phyloP scores from a whole-genome alignment of 768 basidiomycete genomes.

The Hericium rajendrae region DNA sequence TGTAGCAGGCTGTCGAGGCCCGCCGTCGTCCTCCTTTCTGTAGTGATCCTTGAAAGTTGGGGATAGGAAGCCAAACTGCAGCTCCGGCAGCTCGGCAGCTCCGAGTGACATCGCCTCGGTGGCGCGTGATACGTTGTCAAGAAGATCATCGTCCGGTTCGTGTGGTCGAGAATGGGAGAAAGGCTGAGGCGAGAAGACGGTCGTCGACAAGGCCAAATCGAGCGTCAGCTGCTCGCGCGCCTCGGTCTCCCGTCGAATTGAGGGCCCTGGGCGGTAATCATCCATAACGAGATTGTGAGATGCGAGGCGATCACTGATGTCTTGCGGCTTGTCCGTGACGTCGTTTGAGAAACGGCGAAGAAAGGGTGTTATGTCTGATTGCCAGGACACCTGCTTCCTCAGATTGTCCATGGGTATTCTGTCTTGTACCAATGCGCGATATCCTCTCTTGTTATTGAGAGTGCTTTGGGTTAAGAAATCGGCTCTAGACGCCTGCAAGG shows the following conservation, averaged over 20 bases:
- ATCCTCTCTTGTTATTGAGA: slow-evolving; percentile 43
- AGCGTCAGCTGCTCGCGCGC: slow-evolving; percentile 53
- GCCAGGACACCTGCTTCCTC: slow-evolving; percentile 39
- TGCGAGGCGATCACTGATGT: slow-evolving; percentile 30
- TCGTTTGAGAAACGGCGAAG: slow-evolving; percentile 34
- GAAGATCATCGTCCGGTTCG: slow-evolving; percentile 20
- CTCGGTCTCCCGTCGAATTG: slow-evolving; percentile 38
- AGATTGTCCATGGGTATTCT: slow-evolving; percentile 33
- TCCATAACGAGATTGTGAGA: slow-evolving; percentile 34
- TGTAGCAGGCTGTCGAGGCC: neutral
- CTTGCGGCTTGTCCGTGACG: slow-evolving; percentile 24
- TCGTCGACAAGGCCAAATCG: slow-evolving; percentile 51
- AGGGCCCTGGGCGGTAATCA: slow-evolving; percentile 27
- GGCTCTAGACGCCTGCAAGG: slow-evolving; percentile 31
- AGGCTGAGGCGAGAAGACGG: slow-evolving; percentile 42
- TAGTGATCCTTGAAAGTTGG: slow-evolving; percentile 33
- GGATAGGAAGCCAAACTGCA: slow-evolving; percentile 53
- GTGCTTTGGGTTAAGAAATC: slow-evolving; percentile 49
- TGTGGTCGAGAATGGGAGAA: slow-evolving; percentile 21
- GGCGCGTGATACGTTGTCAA: slow-evolving; percentile 52
- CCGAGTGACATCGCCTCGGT: slow-evolving; percentile 38
- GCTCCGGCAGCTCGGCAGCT: slow-evolving; percentile 39
- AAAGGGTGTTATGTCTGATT: slow-evolving; percentile 36
- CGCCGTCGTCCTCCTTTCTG: neutral
- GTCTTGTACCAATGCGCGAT: slow-evolving; percentile 40